Base-by-base conservation (phyloP, 352 stramenopile species). In the Salisapilia sapeloensis region DNA sequence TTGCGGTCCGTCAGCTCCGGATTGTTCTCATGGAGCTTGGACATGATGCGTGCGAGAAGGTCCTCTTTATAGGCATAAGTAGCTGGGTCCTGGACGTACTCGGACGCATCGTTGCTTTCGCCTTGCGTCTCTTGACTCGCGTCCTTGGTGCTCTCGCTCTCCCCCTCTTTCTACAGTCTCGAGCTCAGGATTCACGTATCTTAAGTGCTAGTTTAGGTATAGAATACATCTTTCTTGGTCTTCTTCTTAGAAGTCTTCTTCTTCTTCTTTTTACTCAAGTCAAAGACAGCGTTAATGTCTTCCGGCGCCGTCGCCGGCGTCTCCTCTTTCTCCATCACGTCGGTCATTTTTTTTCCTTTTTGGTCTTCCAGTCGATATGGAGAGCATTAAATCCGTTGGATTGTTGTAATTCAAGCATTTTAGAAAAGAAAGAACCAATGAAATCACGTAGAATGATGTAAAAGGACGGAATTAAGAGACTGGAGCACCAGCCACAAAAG, bases 61-160 rank as follows among this genome's bases (percentile, higher is more conserved):
- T 97, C 85, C 42, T 95, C 80, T 53, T 81, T 75, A 66, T 97
- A 98, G 33, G 80, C 85, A 55, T 98, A 98, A 37, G 84, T 92
- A 37, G 84, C 76, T 0, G 58, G 63, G 82, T 93, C 59, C 77
- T 89, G 59, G 40, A 83, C 53, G 34, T 84, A 53, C 49, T 78
- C 64, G 33, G 36, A 36, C 13, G 29, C 57, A 25, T 33, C 69
- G 48, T 42, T 52, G 44, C 47, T 46, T 15, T 39, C 71, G 29
- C 34, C 53, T 30, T 29, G 53, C 3, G 43, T 60, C 6, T 35
- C 40, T 6, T 38, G 42, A 11, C 41, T 46, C 17, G 35, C 48
- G 8, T 37, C 46, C 6, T 48, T 58, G 14, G 33, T 39, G 21
- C 75, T 56, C n/a, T 57, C 53, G 6, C 15, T 33, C 6, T 39